Percentiles rank a stretch among this genome's conserved stretches.
These are phyloP conservation scores for Wallacemonas sp. DNA, from an alignment of 208 protist genomes.

Conservation along the genomic window DNA sequence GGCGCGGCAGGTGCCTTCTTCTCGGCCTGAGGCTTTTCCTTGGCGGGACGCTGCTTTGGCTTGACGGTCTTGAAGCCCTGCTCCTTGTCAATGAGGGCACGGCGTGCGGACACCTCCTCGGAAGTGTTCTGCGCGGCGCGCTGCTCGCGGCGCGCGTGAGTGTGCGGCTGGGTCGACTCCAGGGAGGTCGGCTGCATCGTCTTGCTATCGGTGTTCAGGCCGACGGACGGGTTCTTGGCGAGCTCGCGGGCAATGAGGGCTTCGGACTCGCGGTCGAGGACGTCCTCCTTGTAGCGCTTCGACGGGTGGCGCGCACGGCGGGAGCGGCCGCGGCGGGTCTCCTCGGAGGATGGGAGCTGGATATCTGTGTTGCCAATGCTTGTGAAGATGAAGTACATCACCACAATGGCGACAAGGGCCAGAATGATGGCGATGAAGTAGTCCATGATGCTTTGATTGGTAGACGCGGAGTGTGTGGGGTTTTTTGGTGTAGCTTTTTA, in stretches of 20 bases:
- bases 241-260: conserved; percentile 70
- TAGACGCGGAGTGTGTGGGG: not conserved
- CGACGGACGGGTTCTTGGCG: conserved; percentile 29
- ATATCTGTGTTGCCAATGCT: conserved; percentile 51
- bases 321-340: conserved; percentile 29
- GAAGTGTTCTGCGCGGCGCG: conserved; percentile 11
- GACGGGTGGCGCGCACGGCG: conserved; percentile 34
- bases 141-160: conserved; percentile 28
- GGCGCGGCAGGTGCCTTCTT: conserved; percentile 12
- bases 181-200: conserved; percentile 40
- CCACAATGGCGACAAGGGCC: conserved; percentile 51
- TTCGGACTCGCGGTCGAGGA: conserved; percentile 62
- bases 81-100: conserved; percentile 42
- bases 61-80: conserved; percentile 37
- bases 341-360: not conserved
- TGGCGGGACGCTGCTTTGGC: conserved; percentile 1
- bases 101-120: conserved; percentile 29
- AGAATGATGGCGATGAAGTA: conserved; percentile 69
- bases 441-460: conserved; percentile 41
- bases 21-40: conserved; percentile 12
- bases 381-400: conserved; percentile 75
- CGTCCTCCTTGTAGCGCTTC: conserved; percentile 42
- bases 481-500: too few species aligned
- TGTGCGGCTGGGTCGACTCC: conserved; percentile 39
- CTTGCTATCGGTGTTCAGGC: conserved; percentile 62